These are phyloP conservation scores for Ustilago tritici DNA, from an alignment of 1,284 basidiomycete species.

Conservation along the genomic window DNA sequence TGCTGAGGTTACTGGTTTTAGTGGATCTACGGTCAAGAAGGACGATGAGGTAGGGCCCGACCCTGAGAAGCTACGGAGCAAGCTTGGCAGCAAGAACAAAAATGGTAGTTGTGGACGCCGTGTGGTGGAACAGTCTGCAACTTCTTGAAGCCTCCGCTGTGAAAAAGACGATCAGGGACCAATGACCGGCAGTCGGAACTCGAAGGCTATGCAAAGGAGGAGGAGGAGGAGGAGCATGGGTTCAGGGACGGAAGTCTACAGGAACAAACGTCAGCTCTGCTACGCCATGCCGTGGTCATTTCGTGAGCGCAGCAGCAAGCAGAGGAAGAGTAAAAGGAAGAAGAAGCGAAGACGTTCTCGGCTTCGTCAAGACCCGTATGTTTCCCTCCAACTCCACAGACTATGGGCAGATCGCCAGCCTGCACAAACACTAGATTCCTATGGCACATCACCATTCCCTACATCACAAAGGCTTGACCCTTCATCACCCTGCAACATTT, in stretches of 20 bases:
- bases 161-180: neutral
- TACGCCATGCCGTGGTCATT: too few species aligned
- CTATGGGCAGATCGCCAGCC: neutral
- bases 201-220: slow-evolving; percentile 4
- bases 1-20: too few species aligned
- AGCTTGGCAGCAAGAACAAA: neutral
- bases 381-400: too few species aligned
- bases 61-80: neutral
- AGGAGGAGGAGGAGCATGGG: neutral
- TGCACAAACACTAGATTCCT: slow-evolving; percentile 9
- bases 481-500: slow-evolving; percentile 41
- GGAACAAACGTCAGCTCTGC: too few species aligned
- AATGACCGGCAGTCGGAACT: slow-evolving; percentile 4
- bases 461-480: slow-evolving; percentile 41
- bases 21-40: neutral
- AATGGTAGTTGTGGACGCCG: neutral
- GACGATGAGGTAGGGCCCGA: neutral
- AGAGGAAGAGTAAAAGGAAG: too few species aligned
- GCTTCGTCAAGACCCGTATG: too few species aligned
- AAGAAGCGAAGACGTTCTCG: too few species aligned
- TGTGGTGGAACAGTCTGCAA: neutral
- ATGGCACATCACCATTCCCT: slow-evolving; percentile 38
- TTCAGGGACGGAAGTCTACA: neutral
- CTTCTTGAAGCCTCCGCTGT: neutral
- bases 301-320: too few species aligned